Base-by-base conservation (phyloP, 768 basidiomycete genomes). In the Panellus pusillus region DNA sequence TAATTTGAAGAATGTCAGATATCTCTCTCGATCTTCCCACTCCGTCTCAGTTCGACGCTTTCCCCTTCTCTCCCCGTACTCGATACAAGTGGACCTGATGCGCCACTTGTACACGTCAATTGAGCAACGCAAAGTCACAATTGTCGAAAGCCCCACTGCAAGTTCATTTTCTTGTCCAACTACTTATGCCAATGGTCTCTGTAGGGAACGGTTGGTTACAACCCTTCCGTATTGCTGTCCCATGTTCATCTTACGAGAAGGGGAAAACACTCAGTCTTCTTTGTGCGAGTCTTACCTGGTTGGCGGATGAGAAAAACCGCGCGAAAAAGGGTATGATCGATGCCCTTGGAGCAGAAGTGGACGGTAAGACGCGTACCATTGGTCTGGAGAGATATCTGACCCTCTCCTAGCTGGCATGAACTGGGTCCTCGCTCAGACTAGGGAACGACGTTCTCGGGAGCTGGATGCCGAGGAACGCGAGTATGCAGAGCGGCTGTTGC, bases 61-160 rank as follows among this genome's bases (percentile, higher is more conserved):
- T 98, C 65, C 95, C 95, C 0, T 97, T 88, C 64, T 74, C 81
- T 14, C 75, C 4, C 93, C 93, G 2, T 96, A 96, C 66, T 66
- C 78, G 15, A 95, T 96, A 52, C 96, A 98, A 66, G 72, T 79
- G 0, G 81, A 90, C 32, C 82, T 98, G 24, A 97, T 98, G 95
- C 83, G 76, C 15, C 91, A 93, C 58, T 73, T 98, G 1, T 98
- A 94, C 68, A 63, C 77, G 6, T 78, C 87, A 0, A 88, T 97
- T 41, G 92, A 95, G 66, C 60, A 72, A n/a, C 74, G 73, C 41
- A 83, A 84, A 59, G 81, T 97, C 15, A 81, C 92, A 1, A 87
- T 98, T 44, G 79, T 95, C 28, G 92, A 94, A 68, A 91, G 88
- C 60, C 93, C 93, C 0, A 94, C 93, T 0, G 92, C 91, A 53